A percentile compares a stretch with the other conserved stretches of the same genome.
Evolutionary conservation across 2,329 filamentous ascomycete species (phyloP).

Genomic region (Didymella exigua): DNA sequence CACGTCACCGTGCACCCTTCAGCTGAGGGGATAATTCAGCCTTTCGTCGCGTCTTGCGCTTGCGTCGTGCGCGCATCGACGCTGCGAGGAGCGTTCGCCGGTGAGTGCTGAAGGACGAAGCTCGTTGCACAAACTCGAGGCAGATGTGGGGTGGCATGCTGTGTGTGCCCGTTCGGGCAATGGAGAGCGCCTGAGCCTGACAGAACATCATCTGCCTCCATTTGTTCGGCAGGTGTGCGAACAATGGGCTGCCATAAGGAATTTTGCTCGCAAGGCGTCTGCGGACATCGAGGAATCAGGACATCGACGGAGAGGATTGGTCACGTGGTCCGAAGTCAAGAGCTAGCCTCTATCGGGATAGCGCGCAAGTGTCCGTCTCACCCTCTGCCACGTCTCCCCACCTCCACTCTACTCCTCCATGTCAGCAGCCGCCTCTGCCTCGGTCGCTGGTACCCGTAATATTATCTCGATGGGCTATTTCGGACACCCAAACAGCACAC

Average conservation of each 20-base stretch:
- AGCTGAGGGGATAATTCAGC: constrained; percentile 10
- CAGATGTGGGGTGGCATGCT: constrained; percentile 2
- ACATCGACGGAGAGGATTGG: background rate
- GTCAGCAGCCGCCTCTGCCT: background rate
- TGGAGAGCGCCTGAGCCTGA: background rate
- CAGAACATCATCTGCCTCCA: background rate
- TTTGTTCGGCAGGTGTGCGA: background rate
- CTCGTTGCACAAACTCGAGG: background rate
- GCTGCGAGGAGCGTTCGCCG: constrained; percentile 6
- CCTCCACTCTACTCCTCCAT: background rate
- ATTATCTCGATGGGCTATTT: background rate
- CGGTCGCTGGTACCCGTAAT: background rate
- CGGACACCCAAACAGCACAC: background rate
- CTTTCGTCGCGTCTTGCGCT: constrained; percentile 16
- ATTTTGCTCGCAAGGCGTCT: background rate
- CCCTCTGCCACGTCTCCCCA: background rate
- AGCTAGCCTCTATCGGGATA: background rate
- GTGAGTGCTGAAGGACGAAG: background rate
- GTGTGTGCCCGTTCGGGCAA: background rate
- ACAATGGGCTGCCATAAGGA: background rate
- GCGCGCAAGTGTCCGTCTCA: constrained; percentile 1
- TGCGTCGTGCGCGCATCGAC: constrained; percentile 18
- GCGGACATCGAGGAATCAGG: background rate
- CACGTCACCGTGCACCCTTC: constrained; percentile 27
- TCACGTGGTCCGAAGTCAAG: background rate